Base-by-base conservation (phyloP, 352 stramenopile genomes). In the Blastocystis hominis region DNA sequence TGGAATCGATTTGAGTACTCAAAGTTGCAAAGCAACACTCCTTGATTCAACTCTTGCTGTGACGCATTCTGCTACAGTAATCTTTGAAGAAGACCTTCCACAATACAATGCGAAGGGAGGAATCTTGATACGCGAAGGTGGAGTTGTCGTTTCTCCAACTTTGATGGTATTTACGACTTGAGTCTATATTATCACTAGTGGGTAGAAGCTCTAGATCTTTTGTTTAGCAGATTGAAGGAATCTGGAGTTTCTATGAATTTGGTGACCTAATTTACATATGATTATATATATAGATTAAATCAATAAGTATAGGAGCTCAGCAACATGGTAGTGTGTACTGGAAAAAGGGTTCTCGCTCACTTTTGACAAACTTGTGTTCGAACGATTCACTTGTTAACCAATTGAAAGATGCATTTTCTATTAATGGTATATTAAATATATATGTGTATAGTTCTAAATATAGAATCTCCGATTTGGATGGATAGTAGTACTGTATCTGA, bases 291-390 rank as follows among this genome's bases (percentile, higher is more conserved):
- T 80, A 80, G 70, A 63, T 80, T 42, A 30, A 44, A 62, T 80
- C 70, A 13, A 80, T 80, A 63, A 87, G 72, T 55, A 79, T 88
- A 20, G 70, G 64, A 38, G 89, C 66, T 24, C 89, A 90, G 64
- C 89, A 90, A 62, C 89, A 90, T 42, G 88, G 84, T 17, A 70
- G 40, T 44, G 89, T 90, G 10, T 90, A 89, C 24, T 89, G 70
- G 86, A 80, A 80, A 44, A 36, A 40, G 3, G 55, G 55, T n/a
- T 59, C 36, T 62, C 30, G 50, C 6, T 20, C 30, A 7, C 15
- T 80, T 63, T 63, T 80, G 30, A 66, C 30, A 63, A 42, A 61
- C 1, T 15, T 55, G 68, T 17, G 50, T 72, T 34, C 86, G 46
- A 13, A 13, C 2, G 50, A 88, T 20, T 70, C 0, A 20, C 69